phyloP scores from a whole-genome alignment of 345 rosid genomes.

The Lepidium africanum region DNA sequence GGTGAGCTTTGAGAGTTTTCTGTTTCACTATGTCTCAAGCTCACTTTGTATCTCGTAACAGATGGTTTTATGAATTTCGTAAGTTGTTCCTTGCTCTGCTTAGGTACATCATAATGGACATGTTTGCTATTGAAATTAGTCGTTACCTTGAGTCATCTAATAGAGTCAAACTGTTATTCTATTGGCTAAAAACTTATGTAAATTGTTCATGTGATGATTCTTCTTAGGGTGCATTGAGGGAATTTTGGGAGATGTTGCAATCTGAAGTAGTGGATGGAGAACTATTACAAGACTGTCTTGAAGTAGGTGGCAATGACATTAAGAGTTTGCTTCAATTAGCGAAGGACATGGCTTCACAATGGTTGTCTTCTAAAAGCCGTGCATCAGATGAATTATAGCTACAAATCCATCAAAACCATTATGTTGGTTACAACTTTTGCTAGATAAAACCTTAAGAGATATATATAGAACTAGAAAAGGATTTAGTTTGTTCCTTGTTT shows the following conservation, averaged over 20 bases:
- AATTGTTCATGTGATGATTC: background rate
- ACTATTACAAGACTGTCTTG: constrained; percentile 64
- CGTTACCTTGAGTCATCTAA: background rate
- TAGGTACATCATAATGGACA: background rate
- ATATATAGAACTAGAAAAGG: background rate
- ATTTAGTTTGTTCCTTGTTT: background rate
- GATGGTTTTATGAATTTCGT: background rate
- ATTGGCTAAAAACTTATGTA: background rate
- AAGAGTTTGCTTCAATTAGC: constrained; percentile 55
- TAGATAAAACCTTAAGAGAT: background rate
- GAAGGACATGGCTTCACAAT: constrained; percentile 40
- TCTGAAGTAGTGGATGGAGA: constrained; percentile 62
- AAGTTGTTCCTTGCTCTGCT: background rate
- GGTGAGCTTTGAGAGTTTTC: background rate
- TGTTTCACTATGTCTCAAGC: background rate
- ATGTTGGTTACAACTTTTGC: background rate
- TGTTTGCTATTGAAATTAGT: background rate
- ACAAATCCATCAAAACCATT: background rate
- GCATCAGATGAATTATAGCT: constrained; percentile 33
- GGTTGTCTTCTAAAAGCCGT: constrained; percentile 23
- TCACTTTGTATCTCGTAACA: background rate
- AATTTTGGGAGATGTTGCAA: constrained; percentile 46
- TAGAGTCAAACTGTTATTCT: background rate
- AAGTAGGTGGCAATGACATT: constrained; percentile 55
- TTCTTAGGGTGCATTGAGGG: constrained; percentile 63